A percentile compares a stretch with the other conserved stretches of the same genome.
phyloP scores from a whole-genome alignment of 2,329 filamentous ascomycete genomes.

The Colletotrichum camelliae region DNA sequence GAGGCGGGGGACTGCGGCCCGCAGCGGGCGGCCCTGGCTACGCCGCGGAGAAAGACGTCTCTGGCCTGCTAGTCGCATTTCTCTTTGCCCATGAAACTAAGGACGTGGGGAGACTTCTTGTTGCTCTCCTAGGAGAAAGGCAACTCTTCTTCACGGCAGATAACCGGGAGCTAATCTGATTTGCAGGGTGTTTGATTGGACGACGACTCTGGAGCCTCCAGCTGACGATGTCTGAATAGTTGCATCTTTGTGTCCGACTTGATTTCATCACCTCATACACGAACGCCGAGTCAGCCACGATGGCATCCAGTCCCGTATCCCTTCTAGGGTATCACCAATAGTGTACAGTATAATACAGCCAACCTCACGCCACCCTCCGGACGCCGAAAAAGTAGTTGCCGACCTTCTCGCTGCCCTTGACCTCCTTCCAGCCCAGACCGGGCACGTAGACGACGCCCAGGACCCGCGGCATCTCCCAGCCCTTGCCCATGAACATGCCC shows the following conservation, averaged over 20 bases:
- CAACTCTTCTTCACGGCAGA: background rate
- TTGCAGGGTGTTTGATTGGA: background rate
- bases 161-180: slow-evolving; percentile 8
- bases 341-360: slow-evolving; percentile 8
- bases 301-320: background rate
- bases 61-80: background rate
- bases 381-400: slow-evolving; percentile 98
- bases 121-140: slow-evolving; percentile 14
- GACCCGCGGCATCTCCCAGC: slow-evolving; percentile 66
- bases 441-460: slow-evolving; percentile 92
- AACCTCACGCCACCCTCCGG: slow-evolving; percentile 44
- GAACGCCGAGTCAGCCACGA: background rate
- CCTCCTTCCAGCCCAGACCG: slow-evolving; percentile 86
- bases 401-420: slow-evolving; percentile 79
- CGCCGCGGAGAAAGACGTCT: slow-evolving; percentile 14
- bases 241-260: background rate
- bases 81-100: background rate
- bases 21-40: slow-evolving; percentile 15
- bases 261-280: background rate
- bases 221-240: background rate
- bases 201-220: background rate
- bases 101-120: slow-evolving; percentile 1
- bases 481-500: slow-evolving; percentile 55
- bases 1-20: background rate
- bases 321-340: slow-evolving; percentile 3